phyloP scores from a whole-genome alignment of 2,329 filamentous ascomycete species.

The Hypoxylon sp. region DNA sequence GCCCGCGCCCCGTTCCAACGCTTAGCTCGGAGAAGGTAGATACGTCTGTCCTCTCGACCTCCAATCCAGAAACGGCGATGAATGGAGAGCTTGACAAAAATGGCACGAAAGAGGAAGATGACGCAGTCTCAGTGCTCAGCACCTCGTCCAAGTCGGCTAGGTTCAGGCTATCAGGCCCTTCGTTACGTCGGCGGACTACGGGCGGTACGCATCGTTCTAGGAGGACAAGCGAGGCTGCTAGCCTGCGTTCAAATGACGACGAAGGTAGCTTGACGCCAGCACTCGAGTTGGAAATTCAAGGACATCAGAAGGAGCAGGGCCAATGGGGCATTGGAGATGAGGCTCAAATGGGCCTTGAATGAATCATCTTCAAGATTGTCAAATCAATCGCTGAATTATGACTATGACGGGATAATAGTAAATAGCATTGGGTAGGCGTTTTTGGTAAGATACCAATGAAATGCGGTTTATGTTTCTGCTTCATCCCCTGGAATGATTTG shows the following conservation, averaged over 20 bases:
- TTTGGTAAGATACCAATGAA: conserved; percentile 50
- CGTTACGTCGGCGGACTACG: conserved; percentile 48
- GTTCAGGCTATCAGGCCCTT: conserved; percentile 46
- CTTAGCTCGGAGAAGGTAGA: conserved; percentile 41
- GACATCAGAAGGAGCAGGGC: conserved; percentile 67
- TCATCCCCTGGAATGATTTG: background rate
- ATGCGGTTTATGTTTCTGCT: conserved; percentile 32
- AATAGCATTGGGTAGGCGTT: conserved; percentile 46
- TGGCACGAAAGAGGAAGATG: conserved; percentile 47
- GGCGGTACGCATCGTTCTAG: conserved; percentile 56
- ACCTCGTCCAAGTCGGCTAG: conserved; percentile 53
- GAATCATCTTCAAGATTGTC: conserved; percentile 34
- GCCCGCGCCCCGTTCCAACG: conserved; percentile 48
- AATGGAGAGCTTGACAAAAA: conserved; percentile 32
- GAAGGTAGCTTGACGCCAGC: conserved; percentile 51
- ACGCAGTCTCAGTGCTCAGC: conserved; percentile 51
- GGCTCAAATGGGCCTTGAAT: conserved; percentile 86
- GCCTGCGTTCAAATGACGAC: conserved; percentile 57
- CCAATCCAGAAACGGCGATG: conserved; percentile 37
- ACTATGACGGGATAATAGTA: conserved; percentile 22
- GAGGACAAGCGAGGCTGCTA: conserved; percentile 61
- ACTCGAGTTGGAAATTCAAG: conserved; percentile 68
- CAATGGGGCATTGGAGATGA: conserved; percentile 89
- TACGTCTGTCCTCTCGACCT: conserved; percentile 26
- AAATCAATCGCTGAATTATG: conserved; percentile 8